A percentile compares a stretch with the other conserved stretches of the same genome.
phyloP scores from a whole-genome alignment of 139 green algal genomes.

The Gonium pectorale region DNA sequence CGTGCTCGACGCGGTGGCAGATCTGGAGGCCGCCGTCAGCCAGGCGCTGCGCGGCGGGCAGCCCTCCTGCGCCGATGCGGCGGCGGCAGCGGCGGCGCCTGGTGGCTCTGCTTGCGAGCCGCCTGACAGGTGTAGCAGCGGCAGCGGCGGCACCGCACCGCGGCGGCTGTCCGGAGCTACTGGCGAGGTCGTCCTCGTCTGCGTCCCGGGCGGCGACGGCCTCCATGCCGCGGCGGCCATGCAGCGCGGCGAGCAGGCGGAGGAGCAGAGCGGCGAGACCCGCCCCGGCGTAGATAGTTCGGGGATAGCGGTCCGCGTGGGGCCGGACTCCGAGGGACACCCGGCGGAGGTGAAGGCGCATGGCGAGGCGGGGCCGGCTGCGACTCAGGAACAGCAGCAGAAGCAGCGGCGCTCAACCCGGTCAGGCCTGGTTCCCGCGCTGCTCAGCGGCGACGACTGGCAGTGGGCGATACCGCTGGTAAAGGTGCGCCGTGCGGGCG shows the following conservation, averaged over 20 bases:
- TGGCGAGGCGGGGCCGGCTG: not conserved
- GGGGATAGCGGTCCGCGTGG: not conserved
- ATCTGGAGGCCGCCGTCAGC: conserved; percentile 14
- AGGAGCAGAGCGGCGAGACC: not conserved
- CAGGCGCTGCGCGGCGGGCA: not conserved
- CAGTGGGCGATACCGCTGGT: not conserved
- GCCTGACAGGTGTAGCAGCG: not conserved
- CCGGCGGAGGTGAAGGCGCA: not conserved
- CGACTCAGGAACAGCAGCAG: not conserved
- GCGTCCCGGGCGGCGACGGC: not conserved
- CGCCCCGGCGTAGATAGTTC: too few relatives aligned
- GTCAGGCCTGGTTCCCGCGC: not conserved
- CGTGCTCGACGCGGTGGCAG: conserved; percentile 2
- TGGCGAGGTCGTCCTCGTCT: not conserved
- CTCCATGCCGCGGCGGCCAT: not conserved
- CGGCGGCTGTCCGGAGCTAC: not conserved
- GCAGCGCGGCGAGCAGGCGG: not conserved
- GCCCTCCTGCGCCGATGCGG: not conserved
- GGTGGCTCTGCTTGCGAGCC: not conserved
- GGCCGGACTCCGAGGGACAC: not conserved
- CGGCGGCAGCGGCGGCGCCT: not conserved
- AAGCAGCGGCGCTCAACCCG: not conserved
- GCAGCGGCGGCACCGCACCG: not conserved
- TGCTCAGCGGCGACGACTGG: not conserved
- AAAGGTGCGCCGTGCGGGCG: not conserved